Evolutionary conservation across 1,284 basidiomycete genomes (phyloP).

Genomic region (Grifola frondosa): DNA sequence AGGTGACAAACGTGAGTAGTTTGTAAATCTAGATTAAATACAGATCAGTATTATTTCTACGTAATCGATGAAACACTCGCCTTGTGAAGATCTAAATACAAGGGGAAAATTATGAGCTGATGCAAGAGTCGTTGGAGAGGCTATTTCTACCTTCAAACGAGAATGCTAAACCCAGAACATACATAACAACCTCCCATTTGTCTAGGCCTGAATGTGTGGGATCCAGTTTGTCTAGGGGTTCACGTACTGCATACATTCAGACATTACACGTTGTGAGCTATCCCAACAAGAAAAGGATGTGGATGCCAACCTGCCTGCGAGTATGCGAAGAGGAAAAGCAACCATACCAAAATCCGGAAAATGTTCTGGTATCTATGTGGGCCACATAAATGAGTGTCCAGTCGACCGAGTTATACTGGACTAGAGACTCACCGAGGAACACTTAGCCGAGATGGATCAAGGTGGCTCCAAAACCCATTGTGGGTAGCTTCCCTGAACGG

Average conservation of each 20-base stretch:
- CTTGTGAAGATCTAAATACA: conserved; percentile 63
- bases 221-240: conserved; percentile 66
- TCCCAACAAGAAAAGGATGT: background rate
- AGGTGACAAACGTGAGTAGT: conserved; percentile 64
- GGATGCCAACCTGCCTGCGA: conserved; percentile 72
- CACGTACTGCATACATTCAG: conserved; percentile 48
- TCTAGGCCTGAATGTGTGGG: conserved; percentile 56
- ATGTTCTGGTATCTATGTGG: conserved; percentile 68
- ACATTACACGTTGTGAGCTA: background rate
- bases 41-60: background rate
- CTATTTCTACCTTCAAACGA: conserved; percentile 67
- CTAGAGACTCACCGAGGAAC: conserved; percentile 68
- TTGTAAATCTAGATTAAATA: conserved; percentile 52
- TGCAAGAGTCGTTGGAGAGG: background rate
- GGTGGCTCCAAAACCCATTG: conserved; percentile 63
- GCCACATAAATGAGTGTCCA: background rate
- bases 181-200: conserved; percentile 76
- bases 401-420: conserved; percentile 16
- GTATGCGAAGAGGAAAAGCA: conserved; percentile 83
- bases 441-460: conserved; percentile 77
- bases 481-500: conserved; percentile 53
- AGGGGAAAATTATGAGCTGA: background rate
- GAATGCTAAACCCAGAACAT: conserved; percentile 75
- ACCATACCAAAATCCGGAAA: conserved; percentile 77
- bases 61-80: conserved; percentile 36